Conservation (phyloP, 2,329 filamentous ascomycete species). For the Exophiala phaeomuriformis region DNA sequence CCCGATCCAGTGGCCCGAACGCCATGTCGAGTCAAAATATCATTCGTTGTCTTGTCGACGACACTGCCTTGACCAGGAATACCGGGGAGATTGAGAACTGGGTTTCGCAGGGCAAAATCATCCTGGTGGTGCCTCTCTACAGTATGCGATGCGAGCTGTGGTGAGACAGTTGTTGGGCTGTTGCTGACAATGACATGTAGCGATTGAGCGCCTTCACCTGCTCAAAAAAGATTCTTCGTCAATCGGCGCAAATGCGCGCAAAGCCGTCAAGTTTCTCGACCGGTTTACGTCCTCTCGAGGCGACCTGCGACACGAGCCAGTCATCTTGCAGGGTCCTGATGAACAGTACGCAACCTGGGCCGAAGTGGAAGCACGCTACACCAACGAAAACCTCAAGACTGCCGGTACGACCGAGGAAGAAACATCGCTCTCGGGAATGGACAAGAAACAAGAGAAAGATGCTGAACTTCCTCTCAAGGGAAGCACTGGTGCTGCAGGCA, state of each 20-base stretch:
- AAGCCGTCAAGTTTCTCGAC: slow-evolving; percentile 47
- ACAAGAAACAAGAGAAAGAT: slow-evolving; percentile 12
- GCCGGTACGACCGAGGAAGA: slow-evolving; percentile 12
- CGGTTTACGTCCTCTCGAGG: slow-evolving; percentile 44
- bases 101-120: slow-evolving; percentile 44
- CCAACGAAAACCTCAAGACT: slow-evolving; percentile 34
- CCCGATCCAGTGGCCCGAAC: slow-evolving; percentile 1
- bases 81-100: slow-evolving; percentile 49
- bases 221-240: slow-evolving; percentile 41
- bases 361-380: slow-evolving; percentile 39
- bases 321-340: slow-evolving; percentile 44
- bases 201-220: slow-evolving; percentile 41
- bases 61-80: slow-evolving; percentile 46
- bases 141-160: slow-evolving; percentile 36
- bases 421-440: slow-evolving; percentile 1
- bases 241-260: slow-evolving; percentile 44
- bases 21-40: slow-evolving; percentile 34
- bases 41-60: slow-evolving; percentile 48
- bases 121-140: slow-evolving; percentile 46
- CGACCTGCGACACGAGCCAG: slow-evolving; percentile 36
- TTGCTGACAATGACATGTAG: slow-evolving; percentile 28
- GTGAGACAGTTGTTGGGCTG: background rate
- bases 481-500: slow-evolving; percentile 27
- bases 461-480: slow-evolving; percentile 23
- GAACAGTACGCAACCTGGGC: slow-evolving; percentile 44